phyloP scores from a whole-genome alignment of 2,329 filamentous ascomycete genomes.

The Calonectria ilicicola region DNA sequence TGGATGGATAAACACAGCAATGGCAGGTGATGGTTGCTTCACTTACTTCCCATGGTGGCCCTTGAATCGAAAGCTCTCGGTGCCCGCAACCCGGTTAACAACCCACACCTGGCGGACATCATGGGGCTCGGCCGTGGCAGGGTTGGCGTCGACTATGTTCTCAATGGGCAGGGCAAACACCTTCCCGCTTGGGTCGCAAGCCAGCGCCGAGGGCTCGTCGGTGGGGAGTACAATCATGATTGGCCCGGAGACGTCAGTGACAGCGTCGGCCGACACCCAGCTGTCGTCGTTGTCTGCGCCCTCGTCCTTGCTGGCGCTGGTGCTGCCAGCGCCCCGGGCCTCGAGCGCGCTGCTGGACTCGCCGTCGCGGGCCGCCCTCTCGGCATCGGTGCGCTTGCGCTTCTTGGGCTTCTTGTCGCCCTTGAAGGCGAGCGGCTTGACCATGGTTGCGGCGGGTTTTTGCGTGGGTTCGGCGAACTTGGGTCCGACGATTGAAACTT shows the following conservation, averaged over 20 bases:
- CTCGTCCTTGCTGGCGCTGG: constrained; percentile 42
- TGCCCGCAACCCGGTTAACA: constrained; percentile 84
- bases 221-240: constrained; percentile 86
- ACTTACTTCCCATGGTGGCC: constrained; percentile 85
- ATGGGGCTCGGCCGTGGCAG: constrained; percentile 90
- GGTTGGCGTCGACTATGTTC: constrained; percentile 88
- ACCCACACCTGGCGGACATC: constrained; percentile 98
- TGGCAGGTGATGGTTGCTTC: too few relatives aligned
- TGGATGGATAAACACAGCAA: too few relatives aligned
- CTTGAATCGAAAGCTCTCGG: constrained; percentile 86
- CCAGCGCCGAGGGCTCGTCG: constrained; percentile 78
- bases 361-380: constrained; percentile 54
- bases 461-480: neutral
- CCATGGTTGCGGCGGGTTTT: constrained; percentile 63
- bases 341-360: neutral
- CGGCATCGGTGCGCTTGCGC: constrained; percentile 77
- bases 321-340: constrained; percentile 14
- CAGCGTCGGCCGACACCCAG: constrained; percentile 88
- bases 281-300: constrained; percentile 77
- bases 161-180: constrained; percentile 86
- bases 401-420: constrained; percentile 97
- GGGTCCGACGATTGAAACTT: neutral
- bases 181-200: constrained; percentile 87
- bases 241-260: constrained; percentile 83
- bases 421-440: constrained; percentile 94